These are phyloP conservation scores for Begonia peltatifolia DNA, from an alignment of 306 rosid species.

Conservation along the genomic window DNA sequence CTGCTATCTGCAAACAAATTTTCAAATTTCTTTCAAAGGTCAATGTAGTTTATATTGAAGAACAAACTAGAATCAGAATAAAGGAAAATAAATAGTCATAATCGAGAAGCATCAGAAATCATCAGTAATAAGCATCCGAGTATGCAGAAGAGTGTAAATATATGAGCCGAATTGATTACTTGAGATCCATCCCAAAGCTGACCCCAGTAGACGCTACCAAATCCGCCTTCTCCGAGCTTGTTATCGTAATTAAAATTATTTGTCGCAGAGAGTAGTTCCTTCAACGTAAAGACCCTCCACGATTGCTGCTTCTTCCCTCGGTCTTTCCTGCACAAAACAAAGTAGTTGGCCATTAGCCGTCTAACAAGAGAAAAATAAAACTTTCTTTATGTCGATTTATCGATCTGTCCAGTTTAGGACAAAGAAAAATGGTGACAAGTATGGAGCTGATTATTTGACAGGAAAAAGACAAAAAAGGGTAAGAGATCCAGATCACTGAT, in stretches of 20 bases:
- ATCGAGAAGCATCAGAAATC: too few relatives aligned
- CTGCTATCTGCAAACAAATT: slow-evolving; percentile 54
- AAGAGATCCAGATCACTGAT: neutral
- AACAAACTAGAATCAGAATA: neutral
- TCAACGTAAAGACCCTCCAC: slow-evolving; percentile 88
- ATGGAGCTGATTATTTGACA: neutral
- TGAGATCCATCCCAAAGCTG: slow-evolving; percentile 99
- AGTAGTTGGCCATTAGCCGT: slow-evolving; percentile 1
- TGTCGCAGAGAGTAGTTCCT: slow-evolving; percentile 89
- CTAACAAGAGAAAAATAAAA: neutral
- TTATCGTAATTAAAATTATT: slow-evolving; percentile 93
- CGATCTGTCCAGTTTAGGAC: neutral
- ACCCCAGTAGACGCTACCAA: slow-evolving; percentile 98
- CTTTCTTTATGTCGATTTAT: neutral
- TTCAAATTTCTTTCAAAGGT: slow-evolving; percentile 11
- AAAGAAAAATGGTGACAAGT: slow-evolving; percentile 6
- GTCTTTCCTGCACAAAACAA: slow-evolving; percentile 40
- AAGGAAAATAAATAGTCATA: neutral
- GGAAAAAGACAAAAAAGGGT: slow-evolving; percentile 1
- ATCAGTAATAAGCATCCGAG: neutral
- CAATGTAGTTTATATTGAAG: neutral
- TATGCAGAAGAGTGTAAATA: neutral
- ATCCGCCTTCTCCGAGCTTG: slow-evolving; percentile 99
- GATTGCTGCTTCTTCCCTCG: slow-evolving; percentile 71
- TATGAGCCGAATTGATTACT: slow-evolving; percentile 19